Percentiles rank a stretch among this genome's conserved stretches.
These are phyloP conservation scores for Colletotrichum somersetense DNA, from an alignment of 2,329 filamentous ascomycete genomes.

Conservation along the genomic window DNA sequence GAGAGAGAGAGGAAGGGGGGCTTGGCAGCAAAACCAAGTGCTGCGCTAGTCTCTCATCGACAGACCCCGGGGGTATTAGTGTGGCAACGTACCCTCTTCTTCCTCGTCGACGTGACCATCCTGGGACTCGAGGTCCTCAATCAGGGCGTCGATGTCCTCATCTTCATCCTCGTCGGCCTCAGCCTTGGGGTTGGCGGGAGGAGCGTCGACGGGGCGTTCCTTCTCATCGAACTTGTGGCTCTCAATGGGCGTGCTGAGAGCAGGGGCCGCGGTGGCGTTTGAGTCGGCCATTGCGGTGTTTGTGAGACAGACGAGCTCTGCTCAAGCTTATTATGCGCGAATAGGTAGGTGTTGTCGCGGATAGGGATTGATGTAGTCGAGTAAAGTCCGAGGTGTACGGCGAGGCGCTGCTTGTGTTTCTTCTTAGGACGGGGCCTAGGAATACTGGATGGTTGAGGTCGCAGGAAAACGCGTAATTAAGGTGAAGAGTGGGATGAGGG, in stretches of 20 bases:
- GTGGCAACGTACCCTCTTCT: conserved; percentile 62
- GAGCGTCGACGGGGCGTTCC: conserved; percentile 55
- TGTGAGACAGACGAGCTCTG: conserved; percentile 41
- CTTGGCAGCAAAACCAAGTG: neutral
- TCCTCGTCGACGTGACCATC: conserved; percentile 78
- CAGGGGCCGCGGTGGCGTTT: conserved; percentile 64
- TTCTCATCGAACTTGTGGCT: conserved; percentile 76
- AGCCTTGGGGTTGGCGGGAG: conserved; percentile 56
- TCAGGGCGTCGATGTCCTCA: conserved; percentile 87
- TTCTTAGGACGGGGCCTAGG: conserved; percentile 40
- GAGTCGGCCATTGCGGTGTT: conserved; percentile 66
- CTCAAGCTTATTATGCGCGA: conserved; percentile 41
- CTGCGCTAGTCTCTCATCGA: neutral
- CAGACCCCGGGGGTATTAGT: neutral
- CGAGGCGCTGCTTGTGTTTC: conserved; percentile 33
- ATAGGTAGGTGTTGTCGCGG: conserved; percentile 24
- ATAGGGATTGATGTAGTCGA: conserved; percentile 31
- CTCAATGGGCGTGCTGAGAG: conserved; percentile 74
- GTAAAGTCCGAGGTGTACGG: conserved; percentile 19
- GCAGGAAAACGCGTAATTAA: conserved; percentile 41
- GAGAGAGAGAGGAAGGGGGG: neutral
- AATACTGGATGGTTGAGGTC: conserved; percentile 40
- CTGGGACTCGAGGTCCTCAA: conserved; percentile 87
- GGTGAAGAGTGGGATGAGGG: conserved; percentile 37
- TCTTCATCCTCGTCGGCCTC: conserved; percentile 78